A percentile compares a stretch with the other conserved stretches of the same genome.
These are phyloP conservation scores for Nigrograna mackinnonii DNA, from an alignment of 2,329 filamentous ascomycete genomes.

Conservation along the genomic window DNA sequence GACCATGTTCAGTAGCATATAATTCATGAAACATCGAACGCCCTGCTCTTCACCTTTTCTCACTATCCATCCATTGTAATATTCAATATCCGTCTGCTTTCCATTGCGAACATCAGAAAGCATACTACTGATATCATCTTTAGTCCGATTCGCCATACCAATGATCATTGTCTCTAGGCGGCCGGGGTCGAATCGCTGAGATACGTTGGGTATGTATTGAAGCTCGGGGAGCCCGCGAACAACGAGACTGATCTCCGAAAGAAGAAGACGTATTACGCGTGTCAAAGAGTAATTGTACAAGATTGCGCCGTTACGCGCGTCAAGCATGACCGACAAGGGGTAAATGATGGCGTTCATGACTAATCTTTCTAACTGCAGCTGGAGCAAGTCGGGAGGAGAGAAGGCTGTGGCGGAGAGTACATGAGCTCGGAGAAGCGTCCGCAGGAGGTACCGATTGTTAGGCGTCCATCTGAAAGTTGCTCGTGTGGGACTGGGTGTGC, in stretches of 20 bases:
- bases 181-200: slow-evolving; percentile 61
- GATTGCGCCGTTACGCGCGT: slow-evolving; percentile 74
- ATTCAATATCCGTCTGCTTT: slow-evolving; percentile 73
- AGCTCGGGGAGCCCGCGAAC: slow-evolving; percentile 76
- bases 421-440: slow-evolving; percentile 65
- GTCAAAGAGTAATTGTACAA: slow-evolving; percentile 68
- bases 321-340: slow-evolving; percentile 77
- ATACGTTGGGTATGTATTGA: slow-evolving; percentile 61
- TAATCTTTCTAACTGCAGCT: slow-evolving; percentile 77
- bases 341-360: slow-evolving; percentile 78
- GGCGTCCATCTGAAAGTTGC: slow-evolving; percentile 38
- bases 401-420: slow-evolving; percentile 64
- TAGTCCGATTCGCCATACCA: slow-evolving; percentile 57
- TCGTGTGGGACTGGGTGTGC: slow-evolving; percentile 14
- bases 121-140: slow-evolving; percentile 68
- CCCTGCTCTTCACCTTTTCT: slow-evolving; percentile 72
- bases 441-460: slow-evolving; percentile 63
- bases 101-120: slow-evolving; percentile 66
- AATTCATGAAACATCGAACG: slow-evolving; percentile 72
- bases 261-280: slow-evolving; percentile 69
- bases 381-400: slow-evolving; percentile 65
- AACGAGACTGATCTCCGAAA: slow-evolving; percentile 75
- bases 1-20: slow-evolving; percentile 72
- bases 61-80: slow-evolving; percentile 87
- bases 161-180: slow-evolving; percentile 65